Evolutionary conservation across 1,139 yeast genomes (phyloP), one percentile per base, ranked within the genome.

Genomic region (Pichia sp.): DNA sequence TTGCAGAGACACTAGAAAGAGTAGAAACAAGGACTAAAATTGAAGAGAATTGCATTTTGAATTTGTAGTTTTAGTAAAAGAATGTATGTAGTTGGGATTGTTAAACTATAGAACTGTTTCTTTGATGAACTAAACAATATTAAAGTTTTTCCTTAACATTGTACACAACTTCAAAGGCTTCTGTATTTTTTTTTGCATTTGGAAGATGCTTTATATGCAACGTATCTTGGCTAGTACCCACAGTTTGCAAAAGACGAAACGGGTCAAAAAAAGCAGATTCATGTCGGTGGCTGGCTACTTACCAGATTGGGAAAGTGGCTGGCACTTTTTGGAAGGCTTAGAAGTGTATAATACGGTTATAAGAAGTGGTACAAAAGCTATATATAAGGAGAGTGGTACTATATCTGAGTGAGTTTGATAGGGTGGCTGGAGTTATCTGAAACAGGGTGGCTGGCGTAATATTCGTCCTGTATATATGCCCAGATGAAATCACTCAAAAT

Each of bases 401-500:
- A 69, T 21, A 66, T 53, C 47, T 72, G 77, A 6, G 76, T 70
- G 39, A 72, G 59, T 43, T 72, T 62, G 9, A 68, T 50, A 5
- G 51, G 45, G 66, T 54, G 24, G 56, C 4, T 26, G 18, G 11
- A 31, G 2, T 1, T 3, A 13, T 71, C 19, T 72, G 10, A n/a
- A 3, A 14, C 11, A 4, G 29, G 21, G 6, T 41, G 40, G 9
- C n/a, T 15, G 6, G 13, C 73, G 50, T 78, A 80, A 60, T 82
- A 87, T 52, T 88, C 96, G 38, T 67, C 62, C 29, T 84, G 74
- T 40, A 91, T 61, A 50, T 79, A 78, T 2, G 85, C 86, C 96
- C 97, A 89, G 11, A 82, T 64, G 50, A 86, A 73, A 55, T 93
- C 98, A 45, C 83, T 72, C 25, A 88, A 55, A 3, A 86, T 68